These are phyloP conservation scores for Yueomyces sinensis DNA, from an alignment of 805 yeast species.

Conservation along the genomic window DNA sequence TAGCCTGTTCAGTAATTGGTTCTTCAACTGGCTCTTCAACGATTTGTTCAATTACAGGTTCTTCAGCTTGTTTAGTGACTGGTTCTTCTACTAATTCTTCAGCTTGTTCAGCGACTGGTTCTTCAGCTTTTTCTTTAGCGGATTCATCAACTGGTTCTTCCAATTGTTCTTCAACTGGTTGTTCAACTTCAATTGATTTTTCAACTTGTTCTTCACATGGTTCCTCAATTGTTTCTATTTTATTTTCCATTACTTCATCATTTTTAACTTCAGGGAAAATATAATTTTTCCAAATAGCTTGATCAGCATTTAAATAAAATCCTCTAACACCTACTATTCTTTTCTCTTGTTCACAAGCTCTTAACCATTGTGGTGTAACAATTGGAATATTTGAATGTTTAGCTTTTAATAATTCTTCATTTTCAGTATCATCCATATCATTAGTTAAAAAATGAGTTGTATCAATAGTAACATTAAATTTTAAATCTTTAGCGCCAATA, in stretches of 20 bases:
- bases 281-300: conserved; percentile 29
- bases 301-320: conserved; percentile 52
- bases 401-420: conserved; percentile 59
- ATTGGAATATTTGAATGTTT: conserved; percentile 79
- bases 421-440: conserved; percentile 18
- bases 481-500: conserved; percentile 79
- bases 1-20: too few relatives aligned
- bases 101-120: neutral
- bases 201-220: conserved; percentile 19
- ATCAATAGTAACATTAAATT: conserved; percentile 63
- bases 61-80: neutral
- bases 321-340: conserved; percentile 88
- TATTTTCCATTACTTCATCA: neutral
- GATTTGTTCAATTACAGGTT: too few relatives aligned
- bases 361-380: conserved; percentile 92
- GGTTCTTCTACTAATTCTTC: neutral
- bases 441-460: conserved; percentile 82
- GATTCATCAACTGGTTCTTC: neutral
- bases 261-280: conserved; percentile 24
- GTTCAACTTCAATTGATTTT: neutral
- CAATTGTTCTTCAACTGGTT: neutral
- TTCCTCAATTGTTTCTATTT: neutral
- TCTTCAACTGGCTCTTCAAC: neutral
- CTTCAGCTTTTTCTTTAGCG: neutral
- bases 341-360: conserved; percentile 83